Evolutionary conservation across 148 eudicot genomes (phyloP).

Genomic region (Nepenthes mirabilis): DNA sequence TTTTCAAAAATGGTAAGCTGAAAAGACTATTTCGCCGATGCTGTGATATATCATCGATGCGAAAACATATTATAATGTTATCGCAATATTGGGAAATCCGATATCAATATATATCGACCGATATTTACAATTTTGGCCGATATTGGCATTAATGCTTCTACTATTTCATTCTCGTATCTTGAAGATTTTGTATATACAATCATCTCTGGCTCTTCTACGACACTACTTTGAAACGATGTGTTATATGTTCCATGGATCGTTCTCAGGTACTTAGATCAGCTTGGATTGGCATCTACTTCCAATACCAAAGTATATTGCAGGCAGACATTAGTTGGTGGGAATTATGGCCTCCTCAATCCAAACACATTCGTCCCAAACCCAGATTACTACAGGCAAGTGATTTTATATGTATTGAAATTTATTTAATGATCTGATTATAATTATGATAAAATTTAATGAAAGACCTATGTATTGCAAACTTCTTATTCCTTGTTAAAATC

Average conservation of each 20-base stretch:
- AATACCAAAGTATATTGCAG: conserved; percentile 78
- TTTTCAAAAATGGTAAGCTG: too few species aligned
- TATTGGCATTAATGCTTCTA: too few species aligned
- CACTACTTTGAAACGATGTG: not conserved
- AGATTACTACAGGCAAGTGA: conserved; percentile 64
- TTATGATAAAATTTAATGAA: not conserved
- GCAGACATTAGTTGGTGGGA: conserved; percentile 77
- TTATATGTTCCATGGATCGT: conserved; percentile 3
- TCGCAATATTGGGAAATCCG: too few species aligned
- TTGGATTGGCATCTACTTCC: conserved; percentile 68
- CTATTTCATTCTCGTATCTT: not conserved
- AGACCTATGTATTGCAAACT: not conserved
- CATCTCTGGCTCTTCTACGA: not conserved
- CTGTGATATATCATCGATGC: too few species aligned
- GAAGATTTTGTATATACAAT: not conserved
- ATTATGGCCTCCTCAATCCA: conserved; percentile 63
- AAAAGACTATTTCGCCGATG: too few species aligned
- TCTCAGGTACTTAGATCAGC: conserved; percentile 59
- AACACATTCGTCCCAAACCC: conserved; percentile 71
- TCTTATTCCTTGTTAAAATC: not conserved
- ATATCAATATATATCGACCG: too few species aligned
- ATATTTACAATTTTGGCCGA: too few species aligned
- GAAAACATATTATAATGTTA: too few species aligned
- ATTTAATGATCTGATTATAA: not conserved
- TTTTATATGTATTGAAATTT: not conserved